A percentile compares a stretch with the other conserved stretches of the same genome.
Conservation (phyloP, 257 asterid species). For the Primulina huaijiensis region DNA sequence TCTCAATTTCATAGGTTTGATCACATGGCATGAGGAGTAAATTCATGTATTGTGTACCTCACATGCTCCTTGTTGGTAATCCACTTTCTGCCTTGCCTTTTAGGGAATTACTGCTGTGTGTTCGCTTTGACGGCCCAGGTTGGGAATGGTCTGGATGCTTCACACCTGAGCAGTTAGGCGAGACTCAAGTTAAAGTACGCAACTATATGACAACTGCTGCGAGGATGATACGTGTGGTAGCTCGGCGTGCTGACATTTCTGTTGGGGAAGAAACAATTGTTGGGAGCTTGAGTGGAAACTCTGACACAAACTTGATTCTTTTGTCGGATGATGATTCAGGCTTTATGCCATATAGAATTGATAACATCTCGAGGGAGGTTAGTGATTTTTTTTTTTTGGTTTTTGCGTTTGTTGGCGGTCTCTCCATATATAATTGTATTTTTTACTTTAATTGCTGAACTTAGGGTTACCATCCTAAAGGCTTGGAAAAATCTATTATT, state of each 20-base stretch:
- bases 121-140: conserved; percentile 87
- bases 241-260: conserved; percentile 88
- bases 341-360: conserved; percentile 97
- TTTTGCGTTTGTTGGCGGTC: conserved; percentile 18
- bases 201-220: conserved; percentile 70
- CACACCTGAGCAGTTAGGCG: conserved; percentile 92
- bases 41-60: conserved; percentile 13
- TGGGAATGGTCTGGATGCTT: conserved; percentile 99
- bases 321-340: conserved; percentile 91
- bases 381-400: conserved; percentile 29
- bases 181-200: conserved; percentile 86
- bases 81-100: conserved; percentile 22
- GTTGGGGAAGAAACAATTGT: conserved; percentile 66
- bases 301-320: conserved; percentile 85
- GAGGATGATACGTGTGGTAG: conserved; percentile 89
- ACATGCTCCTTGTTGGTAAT: conserved; percentile 11
- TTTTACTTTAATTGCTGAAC: neutral
- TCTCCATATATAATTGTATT: neutral
- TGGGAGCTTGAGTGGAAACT: conserved; percentile 82
- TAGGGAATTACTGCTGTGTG: conserved; percentile 81
- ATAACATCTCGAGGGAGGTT: conserved; percentile 96
- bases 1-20: conserved; percentile 15
- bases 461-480: neutral
- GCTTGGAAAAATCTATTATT: conserved; percentile 8
- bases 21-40: neutral